Percentiles rank a stretch among this genome's conserved stretches.
Evolutionary conservation across 495 filamentous ascomycete species (phyloP).

Genomic region (Neurospora sp.): DNA sequence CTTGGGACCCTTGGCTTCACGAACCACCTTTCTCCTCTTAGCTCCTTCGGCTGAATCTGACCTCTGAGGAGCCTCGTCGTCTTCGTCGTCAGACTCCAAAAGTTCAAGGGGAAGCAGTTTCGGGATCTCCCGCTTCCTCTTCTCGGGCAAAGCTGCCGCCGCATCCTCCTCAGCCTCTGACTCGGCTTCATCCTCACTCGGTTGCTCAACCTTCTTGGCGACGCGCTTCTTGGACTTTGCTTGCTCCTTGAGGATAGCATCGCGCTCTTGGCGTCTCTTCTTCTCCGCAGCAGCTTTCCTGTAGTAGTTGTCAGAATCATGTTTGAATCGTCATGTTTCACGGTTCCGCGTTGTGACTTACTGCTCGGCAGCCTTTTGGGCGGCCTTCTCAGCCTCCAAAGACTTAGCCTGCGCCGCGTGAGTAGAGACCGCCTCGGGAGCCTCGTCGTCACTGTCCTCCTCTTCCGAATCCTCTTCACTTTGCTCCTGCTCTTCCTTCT

Average conservation of each 20-base stretch:
- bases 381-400: conserved; percentile 24
- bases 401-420: conserved; percentile 24
- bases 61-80: conserved; percentile 13
- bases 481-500: conserved; percentile 3
- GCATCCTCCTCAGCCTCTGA: conserved; percentile 11
- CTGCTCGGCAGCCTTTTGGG: conserved; percentile 31
- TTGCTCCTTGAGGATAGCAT: conserved; percentile 35
- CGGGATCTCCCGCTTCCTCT: conserved; percentile 25
- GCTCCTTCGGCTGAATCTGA: conserved; percentile 10
- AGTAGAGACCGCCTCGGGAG: conserved; percentile 35
- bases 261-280: conserved; percentile 35
- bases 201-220: background rate
- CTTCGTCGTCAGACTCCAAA: conserved; percentile 34
- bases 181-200: conserved; percentile 4
- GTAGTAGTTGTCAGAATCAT: conserved; percentile 1
- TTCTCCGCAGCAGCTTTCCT: conserved; percentile 34
- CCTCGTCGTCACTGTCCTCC: conserved; percentile 32
- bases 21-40: conserved; percentile 28
- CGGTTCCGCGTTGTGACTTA: conserved; percentile 9
- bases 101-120: conserved; percentile 35
- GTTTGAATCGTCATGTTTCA: background rate
- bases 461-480: conserved; percentile 16
- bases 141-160: conserved; percentile 6
- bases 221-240: conserved; percentile 29
- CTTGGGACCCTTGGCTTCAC: conserved; percentile 18